A percentile compares a stretch with the other conserved stretches of the same genome.
Evolutionary conservation across 202 grass and related monocot genomes (phyloP).

Genomic region (Alloteropsis angusta): DNA sequence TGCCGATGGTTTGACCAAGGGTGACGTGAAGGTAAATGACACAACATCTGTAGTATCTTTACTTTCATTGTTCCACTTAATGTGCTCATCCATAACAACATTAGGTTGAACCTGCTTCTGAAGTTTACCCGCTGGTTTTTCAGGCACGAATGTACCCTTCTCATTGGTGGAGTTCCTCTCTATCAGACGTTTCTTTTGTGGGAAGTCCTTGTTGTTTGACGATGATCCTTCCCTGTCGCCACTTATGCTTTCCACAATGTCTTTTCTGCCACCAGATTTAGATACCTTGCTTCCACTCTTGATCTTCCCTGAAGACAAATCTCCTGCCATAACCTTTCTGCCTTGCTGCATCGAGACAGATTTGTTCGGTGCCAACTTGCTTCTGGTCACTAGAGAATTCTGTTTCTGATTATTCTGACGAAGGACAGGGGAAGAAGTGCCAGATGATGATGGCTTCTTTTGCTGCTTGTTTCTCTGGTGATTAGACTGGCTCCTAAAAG

Average conservation of each 20-base stretch:
- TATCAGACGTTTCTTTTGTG: conserved; percentile 76
- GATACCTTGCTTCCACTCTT: conserved; percentile 55
- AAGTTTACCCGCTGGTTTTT: conserved; percentile 27
- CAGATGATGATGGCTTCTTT: conserved; percentile 47
- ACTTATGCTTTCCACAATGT: conserved; percentile 33
- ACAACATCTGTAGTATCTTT: conserved; percentile 67
- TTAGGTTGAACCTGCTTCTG: conserved; percentile 46
- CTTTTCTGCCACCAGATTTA: conserved; percentile 47
- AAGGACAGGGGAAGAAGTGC: conserved; percentile 44
- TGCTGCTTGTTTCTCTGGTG: conserved; percentile 54
- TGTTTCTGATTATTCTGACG: conserved; percentile 91
- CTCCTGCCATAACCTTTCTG: conserved; percentile 41
- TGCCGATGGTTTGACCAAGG: conserved; percentile 48
- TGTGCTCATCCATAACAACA: conserved; percentile 62
- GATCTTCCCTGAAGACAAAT: conserved; percentile 59
- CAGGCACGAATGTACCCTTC: conserved; percentile 34
- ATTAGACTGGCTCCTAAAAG: conserved; percentile 42
- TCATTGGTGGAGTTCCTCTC: conserved; percentile 47
- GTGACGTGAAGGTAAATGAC: conserved; percentile 87
- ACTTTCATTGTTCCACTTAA: conserved; percentile 47
- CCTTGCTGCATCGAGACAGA: conserved; percentile 47
- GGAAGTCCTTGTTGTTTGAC: conserved; percentile 73
- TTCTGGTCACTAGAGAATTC: conserved; percentile 46
- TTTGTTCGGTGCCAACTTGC: conserved; percentile 48
- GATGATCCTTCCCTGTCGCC: conserved; percentile 45